Evolutionary conservation across 2,329 filamentous ascomycete species (phyloP).

Genomic region (Daldinia sp.): DNA sequence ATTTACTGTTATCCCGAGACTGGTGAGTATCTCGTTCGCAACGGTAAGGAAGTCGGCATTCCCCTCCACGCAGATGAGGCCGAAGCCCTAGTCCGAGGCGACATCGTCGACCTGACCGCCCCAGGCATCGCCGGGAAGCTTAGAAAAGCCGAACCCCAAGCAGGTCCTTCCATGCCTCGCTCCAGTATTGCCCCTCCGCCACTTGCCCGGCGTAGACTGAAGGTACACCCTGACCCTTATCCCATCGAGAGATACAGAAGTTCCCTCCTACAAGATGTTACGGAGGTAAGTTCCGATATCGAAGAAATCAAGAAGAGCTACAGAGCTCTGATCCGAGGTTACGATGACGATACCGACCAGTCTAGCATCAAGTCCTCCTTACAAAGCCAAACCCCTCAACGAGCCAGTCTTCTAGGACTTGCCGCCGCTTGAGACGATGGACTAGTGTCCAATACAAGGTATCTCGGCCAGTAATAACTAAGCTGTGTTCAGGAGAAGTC

Average conservation of each 20-base stretch:
- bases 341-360: too few relatives aligned
- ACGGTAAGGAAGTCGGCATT: not conserved
- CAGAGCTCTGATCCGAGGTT: too few relatives aligned
- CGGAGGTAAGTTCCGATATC: too few relatives aligned
- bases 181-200: too few relatives aligned
- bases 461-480: not conserved
- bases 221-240: too few relatives aligned
- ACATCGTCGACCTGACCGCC: not conserved
- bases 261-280: too few relatives aligned
- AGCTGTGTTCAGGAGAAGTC: not conserved
- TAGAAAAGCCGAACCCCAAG: too few relatives aligned
- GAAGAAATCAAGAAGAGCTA: too few relatives aligned
- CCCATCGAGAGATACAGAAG: too few relatives aligned
- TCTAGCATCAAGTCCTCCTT: not conserved
- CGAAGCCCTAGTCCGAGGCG: not conserved
- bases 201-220: too few relatives aligned
- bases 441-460: not conserved
- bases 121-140: not conserved
- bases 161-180: too few relatives aligned
- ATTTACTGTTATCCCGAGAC: not conserved
- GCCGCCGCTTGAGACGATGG: not conserved
- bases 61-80: not conserved
- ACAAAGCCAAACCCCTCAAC: not conserved
- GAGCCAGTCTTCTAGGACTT: not conserved
- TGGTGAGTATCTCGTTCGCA: not conserved